These are phyloP conservation scores for Sistotremastrum suecicum DNA, from an alignment of 768 basidiomycete genomes.

Conservation along the genomic window DNA sequence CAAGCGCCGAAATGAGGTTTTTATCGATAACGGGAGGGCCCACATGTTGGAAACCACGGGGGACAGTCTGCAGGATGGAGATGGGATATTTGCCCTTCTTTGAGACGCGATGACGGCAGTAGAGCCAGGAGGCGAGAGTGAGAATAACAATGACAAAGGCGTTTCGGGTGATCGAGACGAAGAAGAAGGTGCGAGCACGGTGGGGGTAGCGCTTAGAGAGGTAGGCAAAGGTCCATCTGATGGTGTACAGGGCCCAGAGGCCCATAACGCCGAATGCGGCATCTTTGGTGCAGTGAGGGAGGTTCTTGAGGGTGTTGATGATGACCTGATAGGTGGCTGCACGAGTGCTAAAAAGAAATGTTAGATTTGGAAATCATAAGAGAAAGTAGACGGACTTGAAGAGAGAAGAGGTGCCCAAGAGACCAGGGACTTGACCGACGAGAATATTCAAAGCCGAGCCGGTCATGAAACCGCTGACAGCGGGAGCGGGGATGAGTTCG, in stretches of 20 bases:
- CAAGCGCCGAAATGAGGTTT: constrained; percentile 51
- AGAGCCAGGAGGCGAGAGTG: constrained; percentile 79
- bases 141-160: constrained; percentile 82
- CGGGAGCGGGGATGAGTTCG: constrained; percentile 83
- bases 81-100: constrained; percentile 63
- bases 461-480: constrained; percentile 89
- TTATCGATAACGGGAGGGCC: constrained; percentile 31
- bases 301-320: constrained; percentile 82
- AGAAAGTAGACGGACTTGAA: constrained; percentile 46
- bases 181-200: constrained; percentile 59
- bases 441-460: constrained; percentile 93
- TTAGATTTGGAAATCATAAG: constrained; percentile 2
- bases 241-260: constrained; percentile 52
- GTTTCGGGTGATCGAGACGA: constrained; percentile 61
- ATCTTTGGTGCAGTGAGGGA: constrained; percentile 57
- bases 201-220: constrained; percentile 47
- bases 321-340: constrained; percentile 76
- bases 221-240: constrained; percentile 41
- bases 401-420: constrained; percentile 69
- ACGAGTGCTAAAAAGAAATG: constrained; percentile 45
- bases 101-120: constrained; percentile 48
- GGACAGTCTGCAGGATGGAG: constrained; percentile 71
- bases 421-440: constrained; percentile 72
- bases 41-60: constrained; percentile 63
- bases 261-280: constrained; percentile 84